Base-by-base conservation (phyloP, 1,139 yeast genomes). In the Kluyveromyces sp. region DNA sequence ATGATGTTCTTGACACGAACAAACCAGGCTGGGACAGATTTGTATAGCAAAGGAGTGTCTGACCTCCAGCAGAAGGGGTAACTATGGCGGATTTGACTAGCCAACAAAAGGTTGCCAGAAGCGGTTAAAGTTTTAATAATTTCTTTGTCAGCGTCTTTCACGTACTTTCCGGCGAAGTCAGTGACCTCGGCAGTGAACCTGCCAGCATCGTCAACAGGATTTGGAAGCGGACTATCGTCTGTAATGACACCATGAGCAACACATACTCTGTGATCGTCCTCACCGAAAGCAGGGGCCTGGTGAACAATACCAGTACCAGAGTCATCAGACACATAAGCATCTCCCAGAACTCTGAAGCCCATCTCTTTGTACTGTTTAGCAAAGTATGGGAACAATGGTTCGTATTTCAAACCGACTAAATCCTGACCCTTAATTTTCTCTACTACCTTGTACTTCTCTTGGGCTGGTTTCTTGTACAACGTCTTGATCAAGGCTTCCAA, bases 11-110 rank as follows among this genome's bases (percentile, higher is more conserved):
- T 78, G 47, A 92, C 83, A 65, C 95, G 84, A 48, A 92, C 94
- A 59, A 94, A 94, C 99, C 99, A 92, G 28, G 97, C 94, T 41
- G 99, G 98, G 52, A 92, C 96, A 39, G 96, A 81, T 71, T 95
- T 82, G 73, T 92, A 94, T 56, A 92, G 69, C 65, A 92, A 78
- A 42, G 99, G 99, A 33, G 99, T 94, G 64, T 92, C 98, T 3
- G 97, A 89, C 77, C 99, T 83, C 99, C 99, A 92, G 72, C 99
- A 92, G 82, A 92, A 92, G 58, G 99, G 98, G 67, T 92, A 92
- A 66, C 95, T 83, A 75, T 92, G 99, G 71, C 81, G 80, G 51
- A 92, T 73, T 72, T 92, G 97, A 39, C 87, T 73, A 49, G 80
- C 83, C 40, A 81, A 77, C 55, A 92, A 71, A 37, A 94, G 56